Base-by-base conservation (phyloP, 225 moss, liverwort and hornwort species). In the Sphagnum tenellum region DNA sequence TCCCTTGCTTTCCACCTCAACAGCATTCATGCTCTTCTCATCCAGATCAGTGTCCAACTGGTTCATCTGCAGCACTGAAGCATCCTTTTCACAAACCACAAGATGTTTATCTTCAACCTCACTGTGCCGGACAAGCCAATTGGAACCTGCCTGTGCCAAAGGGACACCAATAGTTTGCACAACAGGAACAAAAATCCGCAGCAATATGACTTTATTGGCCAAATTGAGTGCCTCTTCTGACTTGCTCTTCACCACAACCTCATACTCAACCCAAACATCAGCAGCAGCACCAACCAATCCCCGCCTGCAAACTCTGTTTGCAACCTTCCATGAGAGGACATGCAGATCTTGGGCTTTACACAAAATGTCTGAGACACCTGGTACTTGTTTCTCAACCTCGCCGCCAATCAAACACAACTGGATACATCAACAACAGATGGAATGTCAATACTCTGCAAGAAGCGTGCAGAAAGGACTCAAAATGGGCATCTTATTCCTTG, bases 221-320 rank as follows among this genome's bases (percentile, higher is more conserved):
- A 68, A 72, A 56, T 75, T 63, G 12, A 83, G 62, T 6, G 72
- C 67, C 44, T 83, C 71, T 60, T 52, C 56, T 59, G 83, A 74
- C 67, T 77, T 83, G 7, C 71, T 74, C 67, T 75, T 77, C 65
- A 77, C 65, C 7, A 74, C 51, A 65, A 64, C 71, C 60, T 83
- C 74, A 66, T 83, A 74, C 62, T 75, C 76, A 59, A 79, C 71
- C 83, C 83, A 83, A 7, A 74, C 74, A 67, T 83, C 72, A 51
- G 83, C 83, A 62, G 79, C 72, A 77, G 77, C 83, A 77, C 72
- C 77, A 68, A 83, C 60, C 6, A 83, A 4, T 50, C 83, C 83
- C 50, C 70, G 74, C 29, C 71, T 76, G 67, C 67, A 52, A 66
- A 83, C 70, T 57, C 76, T 74, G 48, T 52, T 72, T 67, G 77